These are phyloP conservation scores for Zarea fungicola DNA, from an alignment of 2,329 filamentous ascomycete genomes.

Conservation along the genomic window DNA sequence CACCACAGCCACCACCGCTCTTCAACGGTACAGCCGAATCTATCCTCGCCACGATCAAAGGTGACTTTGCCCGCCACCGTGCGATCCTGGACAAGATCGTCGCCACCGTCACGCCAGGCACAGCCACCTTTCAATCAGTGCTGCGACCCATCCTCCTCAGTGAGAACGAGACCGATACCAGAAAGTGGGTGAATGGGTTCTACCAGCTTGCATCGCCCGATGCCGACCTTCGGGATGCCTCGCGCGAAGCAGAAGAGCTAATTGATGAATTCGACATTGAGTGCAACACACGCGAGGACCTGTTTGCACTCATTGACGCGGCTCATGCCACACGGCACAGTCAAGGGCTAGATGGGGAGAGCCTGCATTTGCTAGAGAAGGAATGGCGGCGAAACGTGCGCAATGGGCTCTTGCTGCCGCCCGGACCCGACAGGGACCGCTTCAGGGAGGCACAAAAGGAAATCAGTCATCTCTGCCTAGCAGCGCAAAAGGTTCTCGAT, in stretches of 20 bases:
- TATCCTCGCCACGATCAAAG: conserved; percentile 63
- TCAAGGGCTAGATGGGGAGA: conserved; percentile 60
- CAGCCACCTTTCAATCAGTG: conserved; percentile 49
- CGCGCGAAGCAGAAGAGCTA: conserved; percentile 68
- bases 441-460: conserved; percentile 86
- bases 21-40: conserved; percentile 70
- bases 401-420: conserved; percentile 68
- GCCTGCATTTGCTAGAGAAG: conserved; percentile 67
- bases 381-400: conserved; percentile 71
- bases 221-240: conserved; percentile 65
- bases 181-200: conserved; percentile 66
- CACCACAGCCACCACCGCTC: conserved; percentile 71
- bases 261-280: conserved; percentile 76
- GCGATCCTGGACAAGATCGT: conserved; percentile 62
- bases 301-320: conserved; percentile 62
- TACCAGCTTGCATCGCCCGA: conserved; percentile 76
- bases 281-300: conserved; percentile 73
- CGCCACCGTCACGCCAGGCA: conserved; percentile 48
- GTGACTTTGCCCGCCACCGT: conserved; percentile 58
- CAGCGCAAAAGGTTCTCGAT: conserved; percentile 75
- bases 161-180: conserved; percentile 59
- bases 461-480: conserved; percentile 66
- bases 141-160: conserved; percentile 67
- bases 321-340: conserved; percentile 49
- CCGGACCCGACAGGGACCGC: conserved; percentile 64